Percentiles rank a stretch among this genome's conserved stretches.
Conservation (phyloP, 176 grass and related monocot species). For the Triticum timopheevii region DNA sequence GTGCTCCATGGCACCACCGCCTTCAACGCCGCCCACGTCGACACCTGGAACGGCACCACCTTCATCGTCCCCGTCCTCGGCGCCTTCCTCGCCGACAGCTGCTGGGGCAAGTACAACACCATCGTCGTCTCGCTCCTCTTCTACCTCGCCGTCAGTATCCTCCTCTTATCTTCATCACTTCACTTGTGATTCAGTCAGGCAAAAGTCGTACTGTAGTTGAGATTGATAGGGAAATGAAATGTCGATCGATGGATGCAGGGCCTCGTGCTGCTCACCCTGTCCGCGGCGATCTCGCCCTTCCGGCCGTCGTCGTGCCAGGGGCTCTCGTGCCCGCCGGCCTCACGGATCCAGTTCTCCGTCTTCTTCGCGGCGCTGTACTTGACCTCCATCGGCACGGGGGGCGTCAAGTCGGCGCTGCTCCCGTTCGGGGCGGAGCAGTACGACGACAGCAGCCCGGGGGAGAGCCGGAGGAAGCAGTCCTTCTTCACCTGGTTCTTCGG, state of each 20-base stretch:
- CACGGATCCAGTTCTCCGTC: conserved; percentile 43
- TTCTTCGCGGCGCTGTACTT: conserved; percentile 74
- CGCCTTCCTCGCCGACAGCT: conserved; percentile 71
- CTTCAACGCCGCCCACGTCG: conserved; percentile 70
- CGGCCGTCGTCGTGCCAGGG: conserved; percentile 51
- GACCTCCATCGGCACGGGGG: conserved; percentile 68
- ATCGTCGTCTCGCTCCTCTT: conserved; percentile 52
- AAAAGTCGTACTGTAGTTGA: too few species aligned
- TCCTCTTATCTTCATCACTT: neutral
- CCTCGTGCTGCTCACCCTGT: conserved; percentile 55
- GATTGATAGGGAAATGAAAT: neutral
- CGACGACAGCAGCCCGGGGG: conserved; percentile 36
- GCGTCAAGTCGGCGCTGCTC: conserved; percentile 68
- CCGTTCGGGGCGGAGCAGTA: conserved; percentile 90
- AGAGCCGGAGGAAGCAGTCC: conserved; percentile 50
- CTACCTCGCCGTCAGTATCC: conserved; percentile 56
- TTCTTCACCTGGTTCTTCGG: conserved; percentile 87
- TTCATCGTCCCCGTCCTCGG: conserved; percentile 69
- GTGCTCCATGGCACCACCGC: conserved; percentile 60
- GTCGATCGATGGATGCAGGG: conserved; percentile 30
- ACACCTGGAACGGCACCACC: conserved; percentile 76
- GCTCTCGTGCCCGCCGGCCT: conserved; percentile 42
- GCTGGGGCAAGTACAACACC: conserved; percentile 68
- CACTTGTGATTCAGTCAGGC: neutral
- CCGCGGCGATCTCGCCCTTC: conserved; percentile 50